A percentile compares a stretch with the other conserved stretches of the same genome.
These are phyloP conservation scores for Rutstroemia sp. DNA, from an alignment of 2,329 filamentous ascomycete genomes.

Conservation along the genomic window DNA sequence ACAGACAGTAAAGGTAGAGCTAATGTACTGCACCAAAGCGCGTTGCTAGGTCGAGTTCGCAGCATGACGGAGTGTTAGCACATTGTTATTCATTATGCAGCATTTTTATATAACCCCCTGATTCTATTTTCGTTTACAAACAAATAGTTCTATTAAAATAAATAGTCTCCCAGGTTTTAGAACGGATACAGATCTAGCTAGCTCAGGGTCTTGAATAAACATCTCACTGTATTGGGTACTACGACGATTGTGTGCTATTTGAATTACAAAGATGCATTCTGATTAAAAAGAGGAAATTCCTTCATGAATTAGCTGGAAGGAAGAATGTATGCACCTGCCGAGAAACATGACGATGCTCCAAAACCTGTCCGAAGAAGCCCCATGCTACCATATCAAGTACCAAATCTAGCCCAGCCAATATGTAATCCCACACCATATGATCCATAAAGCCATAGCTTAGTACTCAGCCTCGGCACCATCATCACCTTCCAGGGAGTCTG, in stretches of 20 bases:
- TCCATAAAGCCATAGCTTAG: conserved; percentile 15
- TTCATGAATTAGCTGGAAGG: conserved; percentile 21
- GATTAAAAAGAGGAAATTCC: conserved; percentile 26
- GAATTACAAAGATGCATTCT: conserved; percentile 28
- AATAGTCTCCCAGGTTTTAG: no score
- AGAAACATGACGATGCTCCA: conserved; percentile 24
- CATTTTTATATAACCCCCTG: no score
- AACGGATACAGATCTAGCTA: background rate
- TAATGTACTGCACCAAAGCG: background rate
- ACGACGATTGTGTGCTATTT: conserved; percentile 9
- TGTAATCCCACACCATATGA: conserved; percentile 23
- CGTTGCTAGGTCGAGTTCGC: no score
- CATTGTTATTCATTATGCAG: no score
- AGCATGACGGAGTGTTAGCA: no score
- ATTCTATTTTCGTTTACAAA: no score
- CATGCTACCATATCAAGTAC: conserved; percentile 23
- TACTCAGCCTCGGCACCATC: conserved; percentile 45
- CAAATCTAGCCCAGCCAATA: conserved; percentile 26
- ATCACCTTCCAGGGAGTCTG: conserved; percentile 44
- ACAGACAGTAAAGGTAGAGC: background rate
- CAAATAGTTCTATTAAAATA: no score
- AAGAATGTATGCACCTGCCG: conserved; percentile 19
- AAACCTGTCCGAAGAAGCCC: conserved; percentile 22
- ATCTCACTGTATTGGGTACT: background rate
- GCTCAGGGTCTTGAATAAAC: background rate